Evolutionary conservation across 1,139 yeast genomes (phyloP).

Genomic region (Pneumocystis murina): DNA sequence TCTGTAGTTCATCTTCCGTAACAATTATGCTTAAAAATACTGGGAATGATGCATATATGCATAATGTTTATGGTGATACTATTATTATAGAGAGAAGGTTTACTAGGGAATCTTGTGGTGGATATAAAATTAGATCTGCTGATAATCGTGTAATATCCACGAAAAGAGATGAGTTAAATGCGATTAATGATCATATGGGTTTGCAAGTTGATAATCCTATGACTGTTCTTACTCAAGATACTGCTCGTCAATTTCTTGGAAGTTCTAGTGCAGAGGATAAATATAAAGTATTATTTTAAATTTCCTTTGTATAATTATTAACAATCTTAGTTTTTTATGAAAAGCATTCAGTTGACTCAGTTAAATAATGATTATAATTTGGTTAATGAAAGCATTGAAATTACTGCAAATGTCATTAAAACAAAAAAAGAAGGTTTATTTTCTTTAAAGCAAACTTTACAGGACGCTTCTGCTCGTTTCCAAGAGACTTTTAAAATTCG

Average conservation of each 20-base stretch:
- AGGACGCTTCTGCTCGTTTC: constrained; percentile 19
- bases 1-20: constrained; percentile 16
- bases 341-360: constrained; percentile 53
- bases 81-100: constrained; percentile 63
- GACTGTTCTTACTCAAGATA: constrained; percentile 86
- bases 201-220: constrained; percentile 83
- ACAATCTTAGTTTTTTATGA: constrained; percentile 41
- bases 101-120: constrained; percentile 28
- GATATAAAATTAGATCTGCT: constrained; percentile 42
- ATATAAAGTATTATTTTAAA: constrained; percentile 27
- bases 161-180: constrained; percentile 51
- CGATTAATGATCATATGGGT: constrained; percentile 52
- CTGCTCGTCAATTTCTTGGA: constrained; percentile 78
- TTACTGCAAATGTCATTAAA: constrained; percentile 6
- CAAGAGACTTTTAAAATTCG: constrained; percentile 4
- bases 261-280: constrained; percentile 56
- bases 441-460: constrained; percentile 29
- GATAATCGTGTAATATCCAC: constrained; percentile 40
- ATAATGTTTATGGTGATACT: constrained; percentile 47
- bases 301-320: not conserved
- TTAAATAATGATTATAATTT: constrained; percentile 27
- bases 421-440: constrained; percentile 15
- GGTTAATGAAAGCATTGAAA: constrained; percentile 19
- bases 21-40: constrained; percentile 23
- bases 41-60: constrained; percentile 51